Evolutionary conservation across 768 basidiomycete species (phyloP), one percentile per base, ranked within the genome.

Genomic region (Phylloporus sp.): DNA sequence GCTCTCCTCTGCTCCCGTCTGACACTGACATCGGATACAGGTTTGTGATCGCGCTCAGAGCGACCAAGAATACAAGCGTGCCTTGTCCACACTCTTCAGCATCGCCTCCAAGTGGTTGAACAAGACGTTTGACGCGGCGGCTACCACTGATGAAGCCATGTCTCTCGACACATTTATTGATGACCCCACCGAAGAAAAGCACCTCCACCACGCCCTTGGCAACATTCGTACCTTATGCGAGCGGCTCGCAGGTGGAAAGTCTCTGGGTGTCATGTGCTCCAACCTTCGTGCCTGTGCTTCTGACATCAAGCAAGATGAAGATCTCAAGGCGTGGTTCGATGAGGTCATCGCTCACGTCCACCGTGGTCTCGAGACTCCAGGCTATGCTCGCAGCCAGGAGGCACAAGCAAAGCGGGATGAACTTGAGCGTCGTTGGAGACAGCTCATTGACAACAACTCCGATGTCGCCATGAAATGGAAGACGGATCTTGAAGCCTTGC

Each of bases 151-250:
- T 49, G 62, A 73, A 36, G 57, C 66, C 1, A 69, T 74, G 23
- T 77, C 79, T 0, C 71, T 88, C 31, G 73, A 77, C 13, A 73
- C 73, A 2, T 78, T 88, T 60, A 73, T 88, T 49, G 63, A 78
- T 9, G 86, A 89, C 45, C 77, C 82, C 16, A 81, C 84, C 1
- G 73, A 78, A 4, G 84, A 82, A 45, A 77, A 86, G 60, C 82
- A 86, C 55, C 63, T 86, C 24, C 70, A 77, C 41, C 73, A 75
- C 34, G 82, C 81, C 4, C 66, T 88, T 24, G 55, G 65, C 12
- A 64, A 65, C 29, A 53, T 78, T 1, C 69, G 69, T 31, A 58
- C 56, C 5, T 66, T 77, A n/a, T 61, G 79, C 34, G 78, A 82
- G 57, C 85, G 86, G 11, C 66, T 84, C 20, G 76, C 84, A 0